Conservation (phyloP, 2,329 filamentous ascomycete genomes). For the Aspergillus versicolor region DNA sequence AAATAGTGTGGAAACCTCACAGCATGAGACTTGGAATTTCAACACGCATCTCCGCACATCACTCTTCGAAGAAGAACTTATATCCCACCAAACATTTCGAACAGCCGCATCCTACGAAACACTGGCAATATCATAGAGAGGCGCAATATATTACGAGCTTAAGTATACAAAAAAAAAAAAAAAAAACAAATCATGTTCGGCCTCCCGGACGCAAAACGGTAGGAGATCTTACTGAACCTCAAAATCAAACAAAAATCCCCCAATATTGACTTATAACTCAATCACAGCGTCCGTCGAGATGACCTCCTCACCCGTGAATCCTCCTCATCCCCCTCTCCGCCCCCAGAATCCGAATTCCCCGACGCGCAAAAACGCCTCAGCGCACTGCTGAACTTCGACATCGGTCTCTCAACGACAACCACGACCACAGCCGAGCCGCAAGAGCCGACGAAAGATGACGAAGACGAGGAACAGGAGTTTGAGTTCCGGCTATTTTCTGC, state of each 20-base stretch:
- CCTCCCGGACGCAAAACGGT: slow-evolving; percentile 39
- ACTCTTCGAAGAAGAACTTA: neutral
- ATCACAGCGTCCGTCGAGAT: slow-evolving; percentile 36
- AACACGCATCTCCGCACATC: neutral
- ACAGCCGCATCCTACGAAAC: neutral
- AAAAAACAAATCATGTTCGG: slow-evolving; percentile 33
- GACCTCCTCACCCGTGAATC: slow-evolving; percentile 34
- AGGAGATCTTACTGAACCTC: neutral
- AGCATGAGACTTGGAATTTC: neutral
- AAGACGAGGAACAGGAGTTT: slow-evolving; percentile 44
- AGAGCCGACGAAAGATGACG: slow-evolving; percentile 11
- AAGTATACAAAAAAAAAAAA: neutral
- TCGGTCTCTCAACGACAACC: slow-evolving; percentile 6
- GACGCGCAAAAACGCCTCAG: slow-evolving; percentile 33
- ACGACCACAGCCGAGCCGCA: neutral
- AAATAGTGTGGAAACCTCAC: neutral
- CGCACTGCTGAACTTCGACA: slow-evolving; percentile 35
- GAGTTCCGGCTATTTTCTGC: slow-evolving; percentile 44
- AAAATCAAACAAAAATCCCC: neutral
- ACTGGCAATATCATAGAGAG: no score
- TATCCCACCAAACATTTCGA: neutral
- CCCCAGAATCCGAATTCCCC: slow-evolving; percentile 21
- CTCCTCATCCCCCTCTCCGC: slow-evolving; percentile 31
- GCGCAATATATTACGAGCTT: neutral
- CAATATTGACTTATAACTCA: neutral